Evolutionary conservation across 805 yeast species (phyloP).

Genomic region (Pichia deserticola): DNA sequence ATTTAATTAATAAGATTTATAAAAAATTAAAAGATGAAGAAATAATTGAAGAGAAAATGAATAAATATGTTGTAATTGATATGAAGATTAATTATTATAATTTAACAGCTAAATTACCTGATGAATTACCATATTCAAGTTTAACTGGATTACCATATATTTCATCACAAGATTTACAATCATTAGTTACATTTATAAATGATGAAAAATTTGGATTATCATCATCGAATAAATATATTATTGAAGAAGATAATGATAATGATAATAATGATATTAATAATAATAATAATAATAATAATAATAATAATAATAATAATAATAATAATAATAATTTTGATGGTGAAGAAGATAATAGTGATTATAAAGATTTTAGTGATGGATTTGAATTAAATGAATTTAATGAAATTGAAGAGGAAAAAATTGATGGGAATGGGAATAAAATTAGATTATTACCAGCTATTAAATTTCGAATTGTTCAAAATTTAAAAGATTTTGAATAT

Average conservation of each 20-base stretch:
- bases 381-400: neutral
- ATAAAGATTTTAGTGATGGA: neutral
- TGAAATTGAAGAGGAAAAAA: conserved; percentile 22
- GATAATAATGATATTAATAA: conserved; percentile 1
- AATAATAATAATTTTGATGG: conserved; percentile 23
- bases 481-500: conserved; percentile 34
- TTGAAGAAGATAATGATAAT: neutral
- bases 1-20: neutral
- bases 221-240: conserved; percentile 5
- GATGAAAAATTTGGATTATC: conserved; percentile 30
- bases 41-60: conserved; percentile 12
- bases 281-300: too few species aligned
- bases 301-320: neutral
- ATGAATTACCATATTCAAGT: conserved; percentile 42
- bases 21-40: neutral
- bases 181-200: conserved; percentile 56
- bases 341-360: neutral
- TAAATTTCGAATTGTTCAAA: conserved; percentile 40
- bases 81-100: conserved; percentile 58
- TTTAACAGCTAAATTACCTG: conserved; percentile 48
- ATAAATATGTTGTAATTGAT: conserved; percentile 59
- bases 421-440: conserved; percentile 12
- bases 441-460: conserved; percentile 25
- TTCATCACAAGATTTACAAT: conserved; percentile 50
- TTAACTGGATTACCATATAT: conserved; percentile 48